phyloP scores from a whole-genome alignment of 257 asterid species.

The Ajuga chamaepitys region DNA sequence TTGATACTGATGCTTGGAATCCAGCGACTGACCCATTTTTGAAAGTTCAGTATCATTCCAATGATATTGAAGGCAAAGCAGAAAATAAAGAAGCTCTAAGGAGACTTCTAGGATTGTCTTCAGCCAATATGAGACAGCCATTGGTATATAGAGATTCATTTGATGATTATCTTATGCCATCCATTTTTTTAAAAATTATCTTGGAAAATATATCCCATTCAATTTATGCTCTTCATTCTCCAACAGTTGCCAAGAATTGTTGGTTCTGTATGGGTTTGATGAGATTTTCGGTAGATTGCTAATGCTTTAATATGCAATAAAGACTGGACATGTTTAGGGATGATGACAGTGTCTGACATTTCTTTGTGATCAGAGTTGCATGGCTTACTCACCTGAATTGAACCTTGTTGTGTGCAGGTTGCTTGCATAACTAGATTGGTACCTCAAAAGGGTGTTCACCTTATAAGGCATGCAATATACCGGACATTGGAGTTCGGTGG shows the following conservation, averaged over 20 bases:
- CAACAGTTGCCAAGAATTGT: background rate
- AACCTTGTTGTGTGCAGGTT: slow-evolving; percentile 40
- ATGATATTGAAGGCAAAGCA: slow-evolving; percentile 66
- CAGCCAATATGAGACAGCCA: slow-evolving; percentile 50
- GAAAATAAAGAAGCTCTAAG: slow-evolving; percentile 80
- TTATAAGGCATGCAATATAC: slow-evolving; percentile 86
- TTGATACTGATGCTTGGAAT: slow-evolving; percentile 92
- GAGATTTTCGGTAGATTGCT: slow-evolving; percentile 4
- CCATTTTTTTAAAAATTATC: background rate
- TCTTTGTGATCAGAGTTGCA: background rate
- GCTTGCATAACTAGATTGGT: slow-evolving; percentile 97
- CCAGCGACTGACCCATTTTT: slow-evolving; percentile 78
- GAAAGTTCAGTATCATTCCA: slow-evolving; percentile 65
- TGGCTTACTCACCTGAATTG: background rate
- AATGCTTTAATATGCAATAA: background rate
- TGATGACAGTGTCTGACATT: background rate
- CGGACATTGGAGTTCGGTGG: slow-evolving; percentile 89
- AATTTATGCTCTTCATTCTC: background rate
- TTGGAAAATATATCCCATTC: background rate
- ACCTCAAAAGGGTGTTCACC: slow-evolving; percentile 97
- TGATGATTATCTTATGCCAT: background rate
- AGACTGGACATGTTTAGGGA: background rate
- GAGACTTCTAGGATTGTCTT: slow-evolving; percentile 59
- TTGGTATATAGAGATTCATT: slow-evolving; percentile 45
- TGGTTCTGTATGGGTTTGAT: slow-evolving; percentile 8